Evolutionary conservation across 2,329 filamentous ascomycete genomes (phyloP).

Genomic region (Colletotrichum trifolii): DNA sequence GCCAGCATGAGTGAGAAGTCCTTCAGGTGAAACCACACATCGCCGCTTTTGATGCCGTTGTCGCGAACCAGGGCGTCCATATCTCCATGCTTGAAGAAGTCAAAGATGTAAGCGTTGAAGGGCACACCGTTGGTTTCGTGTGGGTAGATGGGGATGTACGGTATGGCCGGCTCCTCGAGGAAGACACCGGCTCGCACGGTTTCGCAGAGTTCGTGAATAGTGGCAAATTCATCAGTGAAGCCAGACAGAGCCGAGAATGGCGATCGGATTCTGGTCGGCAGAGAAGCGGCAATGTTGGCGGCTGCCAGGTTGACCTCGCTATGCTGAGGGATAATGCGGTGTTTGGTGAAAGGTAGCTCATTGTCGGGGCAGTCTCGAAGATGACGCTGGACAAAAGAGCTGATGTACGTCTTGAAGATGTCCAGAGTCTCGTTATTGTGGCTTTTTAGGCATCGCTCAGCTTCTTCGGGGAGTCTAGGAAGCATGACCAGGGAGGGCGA

Average conservation of each 20-base stretch:
- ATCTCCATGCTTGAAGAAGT: conserved; percentile 82
- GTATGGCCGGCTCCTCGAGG: conserved; percentile 79
- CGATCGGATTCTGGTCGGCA: conserved; percentile 66
- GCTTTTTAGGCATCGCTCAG: conserved; percentile 63
- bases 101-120: conserved; percentile 76
- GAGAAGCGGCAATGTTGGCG: conserved; percentile 39
- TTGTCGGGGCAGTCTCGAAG: conserved; percentile 61
- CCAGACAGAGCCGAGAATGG: conserved; percentile 79
- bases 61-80: conserved; percentile 67
- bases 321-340: background rate
- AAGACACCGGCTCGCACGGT: conserved; percentile 76
- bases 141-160: conserved; percentile 71
- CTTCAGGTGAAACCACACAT: conserved; percentile 80
- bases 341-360: conserved; percentile 67
- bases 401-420: conserved; percentile 76
- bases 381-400: conserved; percentile 75
- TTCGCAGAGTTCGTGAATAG: conserved; percentile 74
- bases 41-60: conserved; percentile 73
- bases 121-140: conserved; percentile 60
- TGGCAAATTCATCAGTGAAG: conserved; percentile 70
- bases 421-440: conserved; percentile 75
- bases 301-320: background rate
- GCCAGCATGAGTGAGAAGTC: conserved; percentile 68
- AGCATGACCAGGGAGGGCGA: conserved; percentile 64
- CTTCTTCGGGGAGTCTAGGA: conserved; percentile 46